These are phyloP conservation scores for Coniochaeta sp. DNA, from an alignment of 2,329 filamentous ascomycete genomes.

Conservation along the genomic window DNA sequence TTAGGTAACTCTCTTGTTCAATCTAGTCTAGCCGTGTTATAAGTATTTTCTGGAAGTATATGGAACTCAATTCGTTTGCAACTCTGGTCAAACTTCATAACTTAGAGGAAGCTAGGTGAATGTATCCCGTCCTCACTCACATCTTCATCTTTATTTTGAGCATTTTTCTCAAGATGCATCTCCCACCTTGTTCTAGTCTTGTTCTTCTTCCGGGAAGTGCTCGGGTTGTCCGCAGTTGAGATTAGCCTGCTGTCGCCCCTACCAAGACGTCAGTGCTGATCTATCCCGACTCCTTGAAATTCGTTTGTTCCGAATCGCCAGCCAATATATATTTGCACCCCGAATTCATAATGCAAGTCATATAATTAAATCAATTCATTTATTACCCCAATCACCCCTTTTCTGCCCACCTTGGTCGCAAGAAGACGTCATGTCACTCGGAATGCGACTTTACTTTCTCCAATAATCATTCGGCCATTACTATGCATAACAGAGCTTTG, in stretches of 20 bases:
- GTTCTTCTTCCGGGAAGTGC: not conserved
- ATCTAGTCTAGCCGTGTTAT: too few species aligned
- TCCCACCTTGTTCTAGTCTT: not conserved
- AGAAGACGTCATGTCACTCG: not conserved
- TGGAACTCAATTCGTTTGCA: too few species aligned
- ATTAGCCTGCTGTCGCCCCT: not conserved
- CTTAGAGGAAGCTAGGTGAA: too few species aligned
- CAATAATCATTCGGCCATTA: not conserved
- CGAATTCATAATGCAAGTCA: not conserved
- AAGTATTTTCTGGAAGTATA: too few species aligned
- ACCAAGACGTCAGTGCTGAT: not conserved
- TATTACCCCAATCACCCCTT: constrained; percentile 1
- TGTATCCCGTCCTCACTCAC: too few species aligned
- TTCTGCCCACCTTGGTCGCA: not conserved
- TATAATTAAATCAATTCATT: constrained; percentile 1
- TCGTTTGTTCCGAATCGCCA: not conserved
- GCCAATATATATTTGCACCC: not conserved
- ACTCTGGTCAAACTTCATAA: too few species aligned
- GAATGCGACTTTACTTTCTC: not conserved
- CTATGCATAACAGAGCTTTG: not conserved
- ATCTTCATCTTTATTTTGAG: too few species aligned
- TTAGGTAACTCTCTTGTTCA: too few species aligned
- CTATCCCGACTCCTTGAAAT: not conserved
- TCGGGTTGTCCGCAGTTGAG: not conserved
- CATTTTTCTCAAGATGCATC: too few species aligned